Evolutionary conservation across 2,329 filamentous ascomycete genomes (phyloP), one percentile per base, ranked within the genome.

Genomic region (Amesomyces nigricolor): DNA sequence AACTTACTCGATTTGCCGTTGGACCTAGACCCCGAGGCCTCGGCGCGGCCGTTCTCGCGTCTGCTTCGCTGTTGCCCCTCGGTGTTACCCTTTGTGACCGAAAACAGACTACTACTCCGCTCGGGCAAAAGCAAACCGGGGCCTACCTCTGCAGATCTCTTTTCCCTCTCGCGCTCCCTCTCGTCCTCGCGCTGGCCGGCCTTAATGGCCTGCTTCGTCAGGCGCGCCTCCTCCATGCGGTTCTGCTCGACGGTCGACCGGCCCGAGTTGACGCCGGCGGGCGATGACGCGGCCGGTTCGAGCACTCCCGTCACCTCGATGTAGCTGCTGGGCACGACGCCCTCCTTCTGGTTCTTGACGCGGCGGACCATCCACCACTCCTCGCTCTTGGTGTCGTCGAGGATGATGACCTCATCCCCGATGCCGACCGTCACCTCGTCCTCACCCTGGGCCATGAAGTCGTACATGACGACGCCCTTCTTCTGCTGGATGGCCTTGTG

Each of bases 331-430:
- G 94, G 94, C 8, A 99, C 91, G 26, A 99, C 94, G 39, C 94
- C 94, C 73, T 96, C 90, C 68, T 91, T 94, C 63, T 90, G 90
- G 68, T 91, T 97, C 74, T 91, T 95, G 60, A 96, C 67, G 37
- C 91, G 83, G 57, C 88, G 83, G 37, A 99, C 90, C 76, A 94
- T 91, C 92, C 94, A 97, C 94, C 94, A 99, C 68, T 99, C 94
- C 57, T 96, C 91, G 60, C 91, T 96, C 72, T 91, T 94, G 35
- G 78, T 83, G 66, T 96, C 91, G 67, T 99, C 92, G 54, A 97
- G 71, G 52, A 99, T 77, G 43, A 95, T 75, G 40, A 99, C 92
- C 67, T 99, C 92, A 67, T 99, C 94, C 40, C 88, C 94, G 19
- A 87, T 81, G 26, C 82, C 85, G 46, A 99, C 94, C 0, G 90